phyloP scores from a whole-genome alignment of 805 yeast genomes.

The Cyberlindnera veronae region DNA sequence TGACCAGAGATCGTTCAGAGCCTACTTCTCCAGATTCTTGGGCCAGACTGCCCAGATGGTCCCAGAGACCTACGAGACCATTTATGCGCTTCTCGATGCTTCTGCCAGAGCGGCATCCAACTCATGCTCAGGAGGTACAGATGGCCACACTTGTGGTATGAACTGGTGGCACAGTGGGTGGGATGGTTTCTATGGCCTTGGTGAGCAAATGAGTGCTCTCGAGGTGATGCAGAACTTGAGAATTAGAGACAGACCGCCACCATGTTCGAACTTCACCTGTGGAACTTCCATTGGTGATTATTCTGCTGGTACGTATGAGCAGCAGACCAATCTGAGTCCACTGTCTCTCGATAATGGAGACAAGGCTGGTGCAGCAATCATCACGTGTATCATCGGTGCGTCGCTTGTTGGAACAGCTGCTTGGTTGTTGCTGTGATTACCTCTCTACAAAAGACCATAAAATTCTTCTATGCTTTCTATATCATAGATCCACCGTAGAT shows the following conservation, averaged over 20 bases:
- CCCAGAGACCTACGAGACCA: conserved; percentile 47
- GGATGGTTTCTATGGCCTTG: conserved; percentile 73
- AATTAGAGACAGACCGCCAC: conserved; percentile 41
- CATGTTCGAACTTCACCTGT: conserved; percentile 57
- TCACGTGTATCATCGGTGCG: conserved; percentile 50
- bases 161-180: conserved; percentile 61
- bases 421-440: conserved; percentile 35
- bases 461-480: not conserved
- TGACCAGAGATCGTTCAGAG: conserved; percentile 75
- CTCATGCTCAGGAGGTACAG: conserved; percentile 78
- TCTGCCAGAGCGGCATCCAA: conserved; percentile 71
- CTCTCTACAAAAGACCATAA: not conserved
- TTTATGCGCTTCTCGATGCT: conserved; percentile 42
- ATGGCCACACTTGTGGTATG: conserved; percentile 78
- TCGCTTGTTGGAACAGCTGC: conserved; percentile 36
- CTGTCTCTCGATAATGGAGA: conserved; percentile 40
- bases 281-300: conserved; percentile 64
- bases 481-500: not conserved
- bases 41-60: conserved; percentile 61
- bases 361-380: conserved; percentile 64
- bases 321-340: conserved; percentile 34
- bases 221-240: conserved; percentile 47
- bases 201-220: conserved; percentile 79
- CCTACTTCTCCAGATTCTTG: conserved; percentile 60
- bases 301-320: conserved; percentile 54